Percentiles rank a stretch among this genome's conserved stretches.
Evolutionary conservation across 2,329 filamentous ascomycete genomes (phyloP).

Genomic region (Venturia asperata): DNA sequence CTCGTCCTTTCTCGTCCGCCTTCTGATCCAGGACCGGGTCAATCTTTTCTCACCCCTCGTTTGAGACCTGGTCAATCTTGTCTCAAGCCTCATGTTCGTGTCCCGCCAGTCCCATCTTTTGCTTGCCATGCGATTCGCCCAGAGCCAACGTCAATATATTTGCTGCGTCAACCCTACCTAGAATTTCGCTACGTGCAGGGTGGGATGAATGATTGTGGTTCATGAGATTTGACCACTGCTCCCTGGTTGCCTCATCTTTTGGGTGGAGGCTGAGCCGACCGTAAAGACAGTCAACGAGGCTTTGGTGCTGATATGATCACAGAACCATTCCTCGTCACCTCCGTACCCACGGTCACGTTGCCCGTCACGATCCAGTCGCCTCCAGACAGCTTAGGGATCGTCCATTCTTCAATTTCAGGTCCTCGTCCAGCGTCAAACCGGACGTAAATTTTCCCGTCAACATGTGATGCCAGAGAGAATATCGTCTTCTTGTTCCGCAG

Average conservation of each 20-base stretch:
- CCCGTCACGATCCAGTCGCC: not conserved
- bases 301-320: not conserved
- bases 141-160: no score
- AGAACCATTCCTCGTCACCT: not conserved
- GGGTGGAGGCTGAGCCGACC: not conserved
- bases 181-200: no score
- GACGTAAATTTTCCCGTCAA: not conserved
- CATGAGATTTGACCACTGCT: not conserved
- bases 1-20: no score
- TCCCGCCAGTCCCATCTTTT: no score
- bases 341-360: not conserved
- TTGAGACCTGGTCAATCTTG: no score
- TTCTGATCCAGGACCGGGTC: no score
- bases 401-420: not conserved
- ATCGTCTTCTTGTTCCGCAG: not conserved
- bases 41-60: no score
- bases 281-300: not conserved
- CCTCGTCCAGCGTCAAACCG: not conserved
- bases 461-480: not conserved
- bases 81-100: no score
- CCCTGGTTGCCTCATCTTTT: not conserved
- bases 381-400: not conserved
- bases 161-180: no score
- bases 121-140: no score
- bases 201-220: no score